Base-by-base conservation (phyloP, 352 stramenopile genomes). In the Phytophthora lateralis region DNA sequence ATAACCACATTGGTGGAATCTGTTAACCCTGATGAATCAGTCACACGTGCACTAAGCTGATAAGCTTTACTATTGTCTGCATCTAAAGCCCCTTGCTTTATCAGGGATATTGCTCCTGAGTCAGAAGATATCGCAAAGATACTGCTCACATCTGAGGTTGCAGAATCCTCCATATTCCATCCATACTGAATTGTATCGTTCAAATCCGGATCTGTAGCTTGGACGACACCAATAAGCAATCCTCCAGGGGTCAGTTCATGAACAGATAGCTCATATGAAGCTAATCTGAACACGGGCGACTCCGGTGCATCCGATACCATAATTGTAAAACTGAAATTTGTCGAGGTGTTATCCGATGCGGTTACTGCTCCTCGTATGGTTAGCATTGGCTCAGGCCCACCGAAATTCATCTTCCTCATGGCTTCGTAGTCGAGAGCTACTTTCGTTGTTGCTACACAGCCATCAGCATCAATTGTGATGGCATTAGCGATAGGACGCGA, bases 191-290 rank as follows among this genome's bases (percentile, higher is more conserved):
- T 11, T 1, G 34, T 57, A 42, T 85, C 76, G 8, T 69, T 74
- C 0, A 67, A 39, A 32, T 89, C 80, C 0, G 70, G 55, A 17
- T 89, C 80, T 0, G 43, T 53, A 8, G 76, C 76, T 12, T 73
- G 66, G 0, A 85, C 58, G 4, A 80, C 53, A 2, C 80, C 77
- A 41, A 85, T 46, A 38, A 85, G 49, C 0, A 67, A 55, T 7
- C 70, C 57, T 21, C 60, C 52, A 15, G 41, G 57, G 6, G 75
- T 50, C 5, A 84, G 51, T 46, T 89, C 79, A 24, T 87, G 68
- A 17, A 84, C 56, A 9, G 75, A 78, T 4, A 69, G 24, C 20
- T 60, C 14, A n/a, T 69, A 73, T 26, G 39, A 21, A 8, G 17
- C 8, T 6, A 24, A 20, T 6, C 12, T n/a, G 50, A 73, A 69